Conservation (phyloP, 2,329 filamentous ascomycete species). For the Malbranchea cinnamomea region DNA sequence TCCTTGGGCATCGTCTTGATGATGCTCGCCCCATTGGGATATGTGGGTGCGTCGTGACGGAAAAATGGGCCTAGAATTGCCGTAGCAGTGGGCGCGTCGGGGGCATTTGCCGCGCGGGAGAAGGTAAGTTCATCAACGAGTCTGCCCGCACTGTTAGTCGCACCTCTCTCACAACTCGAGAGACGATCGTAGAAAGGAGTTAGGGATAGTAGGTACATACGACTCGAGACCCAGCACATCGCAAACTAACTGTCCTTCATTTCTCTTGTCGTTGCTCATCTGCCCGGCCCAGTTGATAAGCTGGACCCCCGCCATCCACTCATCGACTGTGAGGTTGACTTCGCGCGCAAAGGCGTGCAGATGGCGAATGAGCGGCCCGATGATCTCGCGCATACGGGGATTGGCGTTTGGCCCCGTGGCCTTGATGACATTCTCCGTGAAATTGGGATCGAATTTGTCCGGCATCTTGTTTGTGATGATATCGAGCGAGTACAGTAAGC, state of each 20-base stretch:
- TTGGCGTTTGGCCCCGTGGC: constrained; percentile 57
- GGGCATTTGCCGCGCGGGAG: constrained; percentile 40
- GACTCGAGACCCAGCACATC: constrained; percentile 46
- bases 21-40: constrained; percentile 56
- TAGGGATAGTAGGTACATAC: constrained; percentile 32
- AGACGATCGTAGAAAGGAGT: constrained; percentile 14
- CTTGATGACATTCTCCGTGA: constrained; percentile 58
- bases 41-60: constrained; percentile 54
- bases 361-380: constrained; percentile 38
- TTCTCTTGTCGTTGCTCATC: constrained; percentile 47
- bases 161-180: background rate
- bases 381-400: constrained; percentile 50
- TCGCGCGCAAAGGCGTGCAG: constrained; percentile 46
- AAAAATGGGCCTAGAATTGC: constrained; percentile 80
- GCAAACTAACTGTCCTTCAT: constrained; percentile 47
- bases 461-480: no score
- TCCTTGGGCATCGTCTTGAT: constrained; percentile 34
- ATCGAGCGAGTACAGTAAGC: no score
- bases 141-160: constrained; percentile 12
- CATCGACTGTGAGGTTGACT: constrained; percentile 42
- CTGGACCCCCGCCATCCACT: constrained; percentile 42
- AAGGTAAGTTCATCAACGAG: constrained; percentile 72
- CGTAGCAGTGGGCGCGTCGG: constrained; percentile 50
- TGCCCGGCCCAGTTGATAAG: constrained; percentile 47
- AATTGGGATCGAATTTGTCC: constrained; percentile 21